phyloP scores from a whole-genome alignment of 768 basidiomycete genomes.

The Pleurotus pulmonarius region DNA sequence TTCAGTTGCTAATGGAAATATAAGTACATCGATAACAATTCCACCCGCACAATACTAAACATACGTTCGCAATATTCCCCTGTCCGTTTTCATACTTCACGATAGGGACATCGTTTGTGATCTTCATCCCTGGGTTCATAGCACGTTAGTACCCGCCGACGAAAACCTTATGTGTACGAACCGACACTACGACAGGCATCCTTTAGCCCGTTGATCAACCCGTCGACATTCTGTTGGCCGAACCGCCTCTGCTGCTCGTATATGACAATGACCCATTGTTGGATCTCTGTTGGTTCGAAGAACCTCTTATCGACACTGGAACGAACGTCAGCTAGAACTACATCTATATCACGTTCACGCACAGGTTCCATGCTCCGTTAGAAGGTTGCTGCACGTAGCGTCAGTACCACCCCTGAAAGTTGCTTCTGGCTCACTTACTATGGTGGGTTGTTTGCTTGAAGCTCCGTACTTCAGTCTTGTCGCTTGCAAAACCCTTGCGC shows the following conservation, averaged over 20 bases:
- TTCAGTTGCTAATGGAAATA: conserved; percentile 34
- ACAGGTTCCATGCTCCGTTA: conserved; percentile 83
- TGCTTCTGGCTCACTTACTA: conserved; percentile 36
- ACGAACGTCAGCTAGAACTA: background rate
- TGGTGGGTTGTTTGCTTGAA: conserved; percentile 49
- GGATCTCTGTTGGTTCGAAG: conserved; percentile 49
- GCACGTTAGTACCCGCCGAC: background rate
- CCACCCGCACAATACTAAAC: background rate
- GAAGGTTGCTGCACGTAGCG: conserved; percentile 39
- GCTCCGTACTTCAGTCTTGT: conserved; percentile 66
- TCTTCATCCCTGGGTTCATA: conserved; percentile 48
- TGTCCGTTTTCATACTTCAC: conserved; percentile 58
- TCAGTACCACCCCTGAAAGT: too few relatives aligned
- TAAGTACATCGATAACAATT: background rate
- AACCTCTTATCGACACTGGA: conserved; percentile 70
- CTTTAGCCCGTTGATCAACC: conserved; percentile 53
- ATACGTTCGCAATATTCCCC: conserved; percentile 40
- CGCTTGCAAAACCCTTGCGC: conserved; percentile 61
- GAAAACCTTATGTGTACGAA: conserved; percentile 28
- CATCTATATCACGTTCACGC: conserved; percentile 11
- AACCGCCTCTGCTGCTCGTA: conserved; percentile 67
- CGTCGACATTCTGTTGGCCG: conserved; percentile 36
- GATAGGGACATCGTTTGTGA: conserved; percentile 39
- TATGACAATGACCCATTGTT: conserved; percentile 59
- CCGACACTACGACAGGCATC: conserved; percentile 53